Percentiles rank a stretch among this genome's conserved stretches.
phyloP scores from a whole-genome alignment of 1,284 basidiomycete genomes.

The Grifola frondosa region DNA sequence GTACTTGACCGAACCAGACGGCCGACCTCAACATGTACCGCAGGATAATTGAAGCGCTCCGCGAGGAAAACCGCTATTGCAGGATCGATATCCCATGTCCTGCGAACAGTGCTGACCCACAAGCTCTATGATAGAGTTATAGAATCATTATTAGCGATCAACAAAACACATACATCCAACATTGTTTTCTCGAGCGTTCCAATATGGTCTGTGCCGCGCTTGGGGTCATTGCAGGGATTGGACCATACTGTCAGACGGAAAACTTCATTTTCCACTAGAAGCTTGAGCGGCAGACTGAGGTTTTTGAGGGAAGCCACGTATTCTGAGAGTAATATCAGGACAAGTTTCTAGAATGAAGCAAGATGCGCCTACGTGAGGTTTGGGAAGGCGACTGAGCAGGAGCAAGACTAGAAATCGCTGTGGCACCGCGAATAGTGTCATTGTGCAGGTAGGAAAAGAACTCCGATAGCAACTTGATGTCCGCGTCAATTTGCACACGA shows the following conservation, averaged over 20 bases:
- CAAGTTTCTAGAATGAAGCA: constrained; percentile 2
- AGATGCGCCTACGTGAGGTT: constrained; percentile 42
- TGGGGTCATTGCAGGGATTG: constrained; percentile 81
- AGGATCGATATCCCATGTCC: constrained; percentile 84
- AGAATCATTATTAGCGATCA: constrained; percentile 6
- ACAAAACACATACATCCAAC: constrained; percentile 48
- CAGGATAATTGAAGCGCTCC: constrained; percentile 80
- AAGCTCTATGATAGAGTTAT: constrained; percentile 50
- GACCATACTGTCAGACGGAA: constrained; percentile 86
- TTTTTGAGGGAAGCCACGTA: constrained; percentile 48
- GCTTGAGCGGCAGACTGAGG: constrained; percentile 70
- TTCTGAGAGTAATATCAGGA: constrained; percentile 37
- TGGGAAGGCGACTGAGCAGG: constrained; percentile 48
- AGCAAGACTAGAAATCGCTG: constrained; percentile 71
- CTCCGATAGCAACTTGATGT: constrained; percentile 85
- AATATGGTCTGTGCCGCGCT: constrained; percentile 62
- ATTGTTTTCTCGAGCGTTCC: constrained; percentile 58
- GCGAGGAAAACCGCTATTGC: constrained; percentile 80
- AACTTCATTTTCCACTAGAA: constrained; percentile 91
- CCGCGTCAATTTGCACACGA: constrained; percentile 85
- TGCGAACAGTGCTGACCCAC: constrained; percentile 71
- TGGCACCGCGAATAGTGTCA: constrained; percentile 68
- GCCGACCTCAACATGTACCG: constrained; percentile 69
- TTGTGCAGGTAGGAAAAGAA: constrained; percentile 76
- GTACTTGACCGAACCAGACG: constrained; percentile 77